Evolutionary conservation across 192 early-diverging fungal species (phyloP), one percentile per base, ranked within the genome.

Genomic region (Coemansia umbellata): DNA sequence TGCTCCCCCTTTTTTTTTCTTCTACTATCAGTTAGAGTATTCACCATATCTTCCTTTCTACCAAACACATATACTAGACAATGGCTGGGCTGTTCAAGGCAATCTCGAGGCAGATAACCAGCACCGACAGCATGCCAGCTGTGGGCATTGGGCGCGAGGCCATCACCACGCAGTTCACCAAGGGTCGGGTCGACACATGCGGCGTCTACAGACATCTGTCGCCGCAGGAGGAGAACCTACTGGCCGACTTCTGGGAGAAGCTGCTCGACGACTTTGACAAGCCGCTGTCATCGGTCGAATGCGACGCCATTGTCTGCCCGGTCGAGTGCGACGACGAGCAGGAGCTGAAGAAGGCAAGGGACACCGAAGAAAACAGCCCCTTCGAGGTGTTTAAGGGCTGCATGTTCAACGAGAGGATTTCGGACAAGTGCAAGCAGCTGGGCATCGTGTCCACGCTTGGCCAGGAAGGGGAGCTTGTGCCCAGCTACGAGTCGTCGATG

Each of bases 201-300:
- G 72, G 72, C 8, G 52, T 58, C 15, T 75, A 53, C 35, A 31
- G 37, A 49, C 56, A 68, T 27, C 53, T 75, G 37, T 40, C 60
- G 21, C 60, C 60, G 13, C 13, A 33, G 9, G 72, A 75, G 56
- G 72, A 75, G 41, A 75, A 63, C 35, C 56, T 65, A 37, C 48
- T 75, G 19, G 65, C 65, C 3, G 65, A 75, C 37, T 55, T 75
- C 49, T 75, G 72, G 72, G 57, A 68, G 31, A 56, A 56, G 55
- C 39, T 75, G 27, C 60, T 75, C n/a, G 55, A 41, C 9, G 72
- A 67, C 60, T 60, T 75, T 63, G 72, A 75, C 53, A 75, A 60
- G 57, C 72, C 72, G 3, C 51, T 75, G 17, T 44, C 40, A 21
- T 45, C 60, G 14, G 32, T 75, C 8, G 19, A 47, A 5, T 49